Conservation (phyloP, 1,284 basidiomycete genomes). For the Trichosporon coremiiforme region DNA sequence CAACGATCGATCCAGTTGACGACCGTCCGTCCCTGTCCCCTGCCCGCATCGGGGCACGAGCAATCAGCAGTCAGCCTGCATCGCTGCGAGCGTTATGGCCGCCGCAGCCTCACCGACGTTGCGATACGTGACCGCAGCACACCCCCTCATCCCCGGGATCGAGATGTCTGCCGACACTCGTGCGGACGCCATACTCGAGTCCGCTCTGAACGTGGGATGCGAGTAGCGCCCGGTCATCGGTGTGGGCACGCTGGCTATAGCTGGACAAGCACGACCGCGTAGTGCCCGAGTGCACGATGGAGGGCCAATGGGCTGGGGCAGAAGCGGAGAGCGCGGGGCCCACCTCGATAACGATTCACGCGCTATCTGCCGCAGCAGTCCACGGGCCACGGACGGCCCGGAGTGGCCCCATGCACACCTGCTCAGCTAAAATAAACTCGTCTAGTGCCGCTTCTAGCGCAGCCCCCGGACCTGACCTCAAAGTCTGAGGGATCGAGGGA, state of each 20-base stretch:
- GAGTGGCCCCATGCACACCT: not conserved
- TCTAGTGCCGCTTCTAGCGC: not conserved
- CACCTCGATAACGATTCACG: slow-evolving; percentile 7
- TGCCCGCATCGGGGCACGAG: not conserved
- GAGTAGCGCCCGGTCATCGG: not conserved
- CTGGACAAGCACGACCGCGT: too few relatives aligned
- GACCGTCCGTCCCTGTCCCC: not conserved
- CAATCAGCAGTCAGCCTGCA: not conserved
- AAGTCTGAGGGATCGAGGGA: not conserved
- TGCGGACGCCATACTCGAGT: not conserved
- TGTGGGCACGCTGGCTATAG: not conserved
- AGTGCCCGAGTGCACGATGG: not conserved
- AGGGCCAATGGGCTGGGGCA: slow-evolving; percentile 14
- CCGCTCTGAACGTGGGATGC: not conserved
- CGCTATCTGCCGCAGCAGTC: not conserved
- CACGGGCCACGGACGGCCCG: not conserved
- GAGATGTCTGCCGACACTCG: not conserved
- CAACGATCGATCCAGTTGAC: slow-evolving; percentile 1
- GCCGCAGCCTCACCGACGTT: too few relatives aligned
- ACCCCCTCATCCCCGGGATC: too few relatives aligned
- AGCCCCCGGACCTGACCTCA: not conserved
- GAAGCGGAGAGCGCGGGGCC: not conserved
- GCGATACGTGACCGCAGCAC: too few relatives aligned
- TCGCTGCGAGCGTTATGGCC: not conserved
- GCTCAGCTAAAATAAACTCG: not conserved